These are phyloP conservation scores for Phytopythium montanum DNA, from an alignment of 352 stramenopile genomes.

Conservation along the genomic window DNA sequence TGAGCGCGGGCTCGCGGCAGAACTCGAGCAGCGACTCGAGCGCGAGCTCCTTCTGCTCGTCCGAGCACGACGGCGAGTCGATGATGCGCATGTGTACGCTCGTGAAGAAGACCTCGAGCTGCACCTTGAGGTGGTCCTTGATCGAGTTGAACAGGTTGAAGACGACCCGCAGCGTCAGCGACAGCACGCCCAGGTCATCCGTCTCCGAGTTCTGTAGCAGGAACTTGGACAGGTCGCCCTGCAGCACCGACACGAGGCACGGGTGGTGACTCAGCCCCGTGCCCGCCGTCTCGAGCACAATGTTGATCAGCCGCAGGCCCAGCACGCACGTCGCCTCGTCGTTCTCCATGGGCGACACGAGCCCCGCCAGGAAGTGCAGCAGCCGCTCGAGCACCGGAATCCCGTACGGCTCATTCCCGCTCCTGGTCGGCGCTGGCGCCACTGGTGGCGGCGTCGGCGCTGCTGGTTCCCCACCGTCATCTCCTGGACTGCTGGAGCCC, in stretches of 20 bases:
- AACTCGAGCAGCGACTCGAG: conserved; percentile 97
- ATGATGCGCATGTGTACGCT: conserved; percentile 96
- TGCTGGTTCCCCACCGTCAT: neutral
- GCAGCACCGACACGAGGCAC: conserved; percentile 83
- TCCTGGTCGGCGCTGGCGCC: conserved; percentile 3
- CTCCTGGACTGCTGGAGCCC: neutral
- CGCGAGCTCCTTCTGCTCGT: conserved; percentile 85
- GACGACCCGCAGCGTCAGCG: conserved; percentile 94
- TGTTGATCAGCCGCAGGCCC: conserved; percentile 95
- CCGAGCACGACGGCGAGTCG: conserved; percentile 75
- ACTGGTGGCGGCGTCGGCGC: neutral
- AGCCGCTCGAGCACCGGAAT: conserved; percentile 91
- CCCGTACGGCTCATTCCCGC: conserved; percentile 53
- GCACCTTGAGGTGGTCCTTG: conserved; percentile 98
- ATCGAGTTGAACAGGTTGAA: conserved; percentile 99
- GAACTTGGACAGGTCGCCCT: conserved; percentile 97
- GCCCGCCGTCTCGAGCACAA: conserved; percentile 94
- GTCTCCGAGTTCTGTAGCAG: conserved; percentile 95
- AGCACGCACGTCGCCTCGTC: conserved; percentile 88
- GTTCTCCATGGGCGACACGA: conserved; percentile 93
- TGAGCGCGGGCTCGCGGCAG: conserved; percentile 95
- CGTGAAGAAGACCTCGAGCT: conserved; percentile 99
- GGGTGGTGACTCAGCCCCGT: conserved; percentile 74
- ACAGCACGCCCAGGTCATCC: conserved; percentile 91
- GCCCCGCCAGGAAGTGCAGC: conserved; percentile 90